A percentile compares a stretch with the other conserved stretches of the same genome.
phyloP scores from a whole-genome alignment of 2,329 filamentous ascomycete genomes.

The Alternaria burnsii region DNA sequence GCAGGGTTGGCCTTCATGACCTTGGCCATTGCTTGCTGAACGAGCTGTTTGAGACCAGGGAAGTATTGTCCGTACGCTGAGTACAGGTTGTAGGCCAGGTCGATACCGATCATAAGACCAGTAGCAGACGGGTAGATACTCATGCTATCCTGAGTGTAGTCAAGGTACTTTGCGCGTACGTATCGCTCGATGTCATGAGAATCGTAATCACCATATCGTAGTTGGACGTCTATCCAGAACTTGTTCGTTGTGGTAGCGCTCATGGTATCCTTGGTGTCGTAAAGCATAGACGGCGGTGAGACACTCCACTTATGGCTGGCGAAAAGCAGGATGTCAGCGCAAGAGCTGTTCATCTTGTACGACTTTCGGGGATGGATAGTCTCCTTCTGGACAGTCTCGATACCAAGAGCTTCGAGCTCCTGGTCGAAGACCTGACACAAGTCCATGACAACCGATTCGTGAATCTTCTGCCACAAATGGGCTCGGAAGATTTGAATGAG shows the following conservation, averaged over 20 bases:
- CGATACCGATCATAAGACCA: conserved; percentile 96
- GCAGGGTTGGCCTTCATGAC: conserved; percentile 99
- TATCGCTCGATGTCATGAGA: conserved; percentile 99
- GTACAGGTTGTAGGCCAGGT: conserved; percentile 97
- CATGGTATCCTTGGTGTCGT: conserved; percentile 95
- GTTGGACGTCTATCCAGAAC: conserved; percentile 97
- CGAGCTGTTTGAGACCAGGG: conserved; percentile 91
- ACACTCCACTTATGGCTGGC: conserved; percentile 99
- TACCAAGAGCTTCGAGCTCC: conserved; percentile 92
- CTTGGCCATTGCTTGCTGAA: conserved; percentile 99
- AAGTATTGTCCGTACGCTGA: conserved; percentile 99
- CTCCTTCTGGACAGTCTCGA: conserved; percentile 98
- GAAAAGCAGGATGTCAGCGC: conserved; percentile 95
- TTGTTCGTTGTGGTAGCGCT: conserved; percentile 96
- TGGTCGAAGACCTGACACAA: conserved; percentile 98
- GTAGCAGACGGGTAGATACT: conserved; percentile 98
- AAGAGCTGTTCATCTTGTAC: conserved; percentile 99
- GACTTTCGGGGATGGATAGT: conserved; percentile 99
- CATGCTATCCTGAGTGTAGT: conserved; percentile 98
- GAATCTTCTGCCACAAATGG: conserved; percentile 99
- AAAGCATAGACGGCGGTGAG: conserved; percentile 88
- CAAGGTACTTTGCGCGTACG: conserved; percentile 95
- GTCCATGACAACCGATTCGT: conserved; percentile 99
- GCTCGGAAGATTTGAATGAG: conserved; percentile 99
- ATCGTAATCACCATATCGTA: conserved; percentile 97